Base-by-base conservation (phyloP, 225 moss, liverwort and hornwort species). In the Sphagnum tenellum region DNA sequence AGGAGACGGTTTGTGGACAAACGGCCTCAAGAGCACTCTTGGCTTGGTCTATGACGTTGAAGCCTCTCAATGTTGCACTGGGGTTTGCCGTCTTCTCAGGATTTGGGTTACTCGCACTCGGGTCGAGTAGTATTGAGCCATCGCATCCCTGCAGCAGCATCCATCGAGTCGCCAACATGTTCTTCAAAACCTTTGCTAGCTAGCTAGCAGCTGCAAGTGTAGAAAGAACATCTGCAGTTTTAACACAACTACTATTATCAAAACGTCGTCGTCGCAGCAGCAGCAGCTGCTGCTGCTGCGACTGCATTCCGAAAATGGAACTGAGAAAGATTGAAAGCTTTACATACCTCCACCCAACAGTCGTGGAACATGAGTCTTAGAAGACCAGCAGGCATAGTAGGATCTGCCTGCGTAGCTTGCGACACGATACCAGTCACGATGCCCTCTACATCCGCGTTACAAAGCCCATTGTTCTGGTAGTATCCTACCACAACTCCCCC, bases 71-170 rank as follows among this genome's bases (percentile, higher is more conserved):
- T 3, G 75, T 53, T 67, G 68, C 62, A 47, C 89, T 87, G 7
- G 89, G 91, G 0, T 46, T 12, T 3, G 86, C 75, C 3, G 4
- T 54, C 13, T 79, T 89, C 79, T 92, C 91, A 29, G 82, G 76
- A 7, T 76, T 64, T 0, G 80, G 84, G 12, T 79, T 64, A 6
- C 66, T 53, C 8, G 77, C 49, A 5, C 73, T 68, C 3, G 77
- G 51, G 59, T 79, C 82, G 48, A 92, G 78, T 6, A 92, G 77
- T 13, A 89, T 2, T 0, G 89, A 89, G n/a, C 68, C 91, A 64
- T 92, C 91, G 46, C 91, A 92, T 2, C 91, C 91, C 89, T 91
- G 82, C 81, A 55, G 29, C 29, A 29, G 29, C 29, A 29, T 29
- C 29, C 29, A 29, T 29, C 29, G 29, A 29, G 29, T 29, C 29